phyloP scores from a whole-genome alignment of 495 filamentous ascomycete genomes.

The Podospora pseudopauciseta region DNA sequence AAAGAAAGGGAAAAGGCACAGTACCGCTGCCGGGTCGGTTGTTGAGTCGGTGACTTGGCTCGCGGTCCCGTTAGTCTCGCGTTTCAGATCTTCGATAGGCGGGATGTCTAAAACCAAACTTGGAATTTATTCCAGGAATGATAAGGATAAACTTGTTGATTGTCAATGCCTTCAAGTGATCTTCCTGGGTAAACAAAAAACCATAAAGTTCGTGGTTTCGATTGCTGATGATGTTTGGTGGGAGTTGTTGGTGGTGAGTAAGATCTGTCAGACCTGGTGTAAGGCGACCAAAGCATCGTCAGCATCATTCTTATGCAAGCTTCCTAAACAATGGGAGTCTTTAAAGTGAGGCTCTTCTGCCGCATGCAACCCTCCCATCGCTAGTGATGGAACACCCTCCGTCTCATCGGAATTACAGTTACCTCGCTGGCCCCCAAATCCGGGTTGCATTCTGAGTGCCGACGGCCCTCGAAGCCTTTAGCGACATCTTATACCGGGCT shows the following conservation, averaged over 20 bases:
- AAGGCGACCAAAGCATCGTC: no score
- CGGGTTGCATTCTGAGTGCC: background rate
- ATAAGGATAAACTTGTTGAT: background rate
- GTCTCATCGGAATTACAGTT: constrained; percentile 5
- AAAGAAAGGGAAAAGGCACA: background rate
- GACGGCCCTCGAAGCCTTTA: background rate
- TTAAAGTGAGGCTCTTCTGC: constrained; percentile 1
- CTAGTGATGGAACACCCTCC: background rate
- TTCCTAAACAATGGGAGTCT: background rate
- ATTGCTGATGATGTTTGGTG: background rate
- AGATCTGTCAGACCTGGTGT: no score
- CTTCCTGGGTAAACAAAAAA: background rate
- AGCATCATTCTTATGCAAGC: background rate
- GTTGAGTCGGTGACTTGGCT: background rate
- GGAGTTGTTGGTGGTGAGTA: background rate
- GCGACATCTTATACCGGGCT: background rate
- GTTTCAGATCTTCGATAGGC: constrained; percentile 17
- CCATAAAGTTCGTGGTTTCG: background rate
- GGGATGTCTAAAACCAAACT: background rate
- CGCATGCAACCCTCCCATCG: background rate
- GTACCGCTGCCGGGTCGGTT: background rate
- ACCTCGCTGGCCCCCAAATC: constrained; percentile 1
- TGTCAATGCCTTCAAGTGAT: background rate
- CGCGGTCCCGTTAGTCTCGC: background rate
- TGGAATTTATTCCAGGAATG: background rate